Evolutionary conservation across 2,329 filamentous ascomycete genomes (phyloP).

Genomic region (Fusarium liriodendri): DNA sequence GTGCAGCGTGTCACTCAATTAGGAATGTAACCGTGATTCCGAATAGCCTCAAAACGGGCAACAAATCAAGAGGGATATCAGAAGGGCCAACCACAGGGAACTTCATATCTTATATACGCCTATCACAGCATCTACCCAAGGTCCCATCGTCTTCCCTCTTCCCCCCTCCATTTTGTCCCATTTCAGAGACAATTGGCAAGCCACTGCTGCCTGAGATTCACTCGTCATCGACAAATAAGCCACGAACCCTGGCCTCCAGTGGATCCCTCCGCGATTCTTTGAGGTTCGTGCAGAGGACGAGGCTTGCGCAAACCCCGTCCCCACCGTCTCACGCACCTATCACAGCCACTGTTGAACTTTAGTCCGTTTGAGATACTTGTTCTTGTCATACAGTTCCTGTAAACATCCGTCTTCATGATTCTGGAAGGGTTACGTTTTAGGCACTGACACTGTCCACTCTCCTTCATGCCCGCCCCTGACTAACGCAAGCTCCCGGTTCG

Average conservation of each 20-base stretch:
- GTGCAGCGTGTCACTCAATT: neutral
- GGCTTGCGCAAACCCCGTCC: constrained; percentile 23
- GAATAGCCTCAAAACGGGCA: neutral
- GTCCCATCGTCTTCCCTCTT: constrained; percentile 11
- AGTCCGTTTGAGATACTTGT: constrained; percentile 21
- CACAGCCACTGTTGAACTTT: constrained; percentile 17
- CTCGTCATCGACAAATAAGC: neutral
- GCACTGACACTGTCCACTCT: constrained; percentile 22
- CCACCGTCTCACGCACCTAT: constrained; percentile 35
- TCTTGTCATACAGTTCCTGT: constrained; percentile 5
- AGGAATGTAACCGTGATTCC: neutral
- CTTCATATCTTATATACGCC: constrained; percentile 15
- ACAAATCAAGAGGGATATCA: neutral
- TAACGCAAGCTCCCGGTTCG: constrained; percentile 2
- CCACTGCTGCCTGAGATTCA: constrained; percentile 12
- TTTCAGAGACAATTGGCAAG: constrained; percentile 35
- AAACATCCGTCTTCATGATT: neutral
- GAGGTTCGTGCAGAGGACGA: constrained; percentile 5
- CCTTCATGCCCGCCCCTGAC: neutral
- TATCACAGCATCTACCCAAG: constrained; percentile 9
- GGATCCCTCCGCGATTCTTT: constrained; percentile 10
- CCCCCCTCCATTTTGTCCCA: constrained; percentile 3
- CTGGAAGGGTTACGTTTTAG: neutral
- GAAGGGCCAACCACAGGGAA: neutral
- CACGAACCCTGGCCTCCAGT: constrained; percentile 20